Percentiles rank a stretch among this genome's conserved stretches.
Conservation (phyloP, 371 early-diverging fungal species). For the Mortierella sp. region DNA sequence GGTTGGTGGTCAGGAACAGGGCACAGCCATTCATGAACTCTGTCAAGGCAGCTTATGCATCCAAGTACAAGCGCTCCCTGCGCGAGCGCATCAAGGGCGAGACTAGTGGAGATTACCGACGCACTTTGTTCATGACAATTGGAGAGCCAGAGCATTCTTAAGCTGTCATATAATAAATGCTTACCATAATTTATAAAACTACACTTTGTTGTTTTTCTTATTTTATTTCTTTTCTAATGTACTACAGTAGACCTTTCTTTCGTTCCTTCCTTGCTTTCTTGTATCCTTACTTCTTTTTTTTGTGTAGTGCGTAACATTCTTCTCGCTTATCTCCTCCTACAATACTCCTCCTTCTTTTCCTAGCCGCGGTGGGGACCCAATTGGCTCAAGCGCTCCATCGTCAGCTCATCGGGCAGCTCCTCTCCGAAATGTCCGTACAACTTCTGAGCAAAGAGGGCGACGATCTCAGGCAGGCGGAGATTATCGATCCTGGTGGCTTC, state of each 20-base stretch:
- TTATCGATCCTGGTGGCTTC: constrained; percentile 29
- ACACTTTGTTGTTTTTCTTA: background rate
- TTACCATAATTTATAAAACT: too few species aligned
- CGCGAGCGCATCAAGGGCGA: constrained; percentile 57
- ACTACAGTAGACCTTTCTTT: too few species aligned
- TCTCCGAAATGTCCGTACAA: constrained; percentile 46
- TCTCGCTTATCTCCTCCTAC: too few species aligned
- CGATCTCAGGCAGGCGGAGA: constrained; percentile 45
- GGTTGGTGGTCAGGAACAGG: constrained; percentile 59
- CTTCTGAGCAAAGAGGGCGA: constrained; percentile 42
- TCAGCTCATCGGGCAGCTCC: constrained; percentile 42
- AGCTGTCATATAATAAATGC: too few species aligned
- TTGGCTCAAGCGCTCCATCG: constrained; percentile 21
- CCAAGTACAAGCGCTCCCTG: constrained; percentile 56
- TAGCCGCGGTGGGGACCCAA: constrained; percentile 32
- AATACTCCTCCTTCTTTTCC: background rate
- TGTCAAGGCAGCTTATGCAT: constrained; percentile 59
- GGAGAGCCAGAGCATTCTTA: constrained; percentile 37
- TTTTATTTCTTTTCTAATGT: too few species aligned
- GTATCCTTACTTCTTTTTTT: constrained; percentile 4
- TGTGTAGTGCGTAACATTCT: background rate
- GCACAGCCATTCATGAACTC: constrained; percentile 56
- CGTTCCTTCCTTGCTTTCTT: too few species aligned
- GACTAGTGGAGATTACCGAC: constrained; percentile 37
- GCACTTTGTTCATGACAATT: constrained; percentile 22